Percentiles rank a stretch among this genome's conserved stretches.
Conservation (phyloP, 371 early-diverging fungal genomes). For the Rhizopus arrhizus region DNA sequence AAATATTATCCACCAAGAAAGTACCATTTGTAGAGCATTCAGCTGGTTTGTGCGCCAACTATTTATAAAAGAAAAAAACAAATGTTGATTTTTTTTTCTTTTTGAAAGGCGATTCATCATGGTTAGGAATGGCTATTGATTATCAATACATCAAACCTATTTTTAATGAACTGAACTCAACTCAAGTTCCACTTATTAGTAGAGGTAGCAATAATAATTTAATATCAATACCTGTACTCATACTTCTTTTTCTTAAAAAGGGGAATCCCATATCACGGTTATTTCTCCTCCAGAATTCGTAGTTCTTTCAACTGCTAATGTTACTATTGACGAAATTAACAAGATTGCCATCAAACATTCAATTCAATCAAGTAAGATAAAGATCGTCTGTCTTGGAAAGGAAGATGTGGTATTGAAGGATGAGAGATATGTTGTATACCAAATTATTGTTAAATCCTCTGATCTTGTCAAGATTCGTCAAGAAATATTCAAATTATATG, state of each 20-base stretch:
- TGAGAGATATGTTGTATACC: slow-evolving; percentile 40
- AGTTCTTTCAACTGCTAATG: slow-evolving; percentile 56
- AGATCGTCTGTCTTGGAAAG: slow-evolving; percentile 68
- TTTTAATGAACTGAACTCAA: slow-evolving; percentile 56
- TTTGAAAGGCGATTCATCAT: slow-evolving; percentile 34
- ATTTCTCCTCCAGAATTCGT: slow-evolving; percentile 76
- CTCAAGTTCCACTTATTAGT: slow-evolving; percentile 44
- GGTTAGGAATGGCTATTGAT: slow-evolving; percentile 68
- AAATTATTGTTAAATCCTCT: slow-evolving; percentile 41
- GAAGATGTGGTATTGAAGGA: slow-evolving; percentile 43
- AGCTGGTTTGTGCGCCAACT: slow-evolving; percentile 1
- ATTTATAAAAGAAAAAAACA: neutral
- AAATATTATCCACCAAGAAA: slow-evolving; percentile 45
- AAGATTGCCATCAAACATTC: slow-evolving; percentile 51
- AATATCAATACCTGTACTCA: neutral
- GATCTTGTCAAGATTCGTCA: slow-evolving; percentile 52
- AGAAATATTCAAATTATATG: slow-evolving; percentile 54
- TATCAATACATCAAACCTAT: slow-evolving; percentile 59
- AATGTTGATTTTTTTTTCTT: too few relatives aligned
- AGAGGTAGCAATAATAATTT: slow-evolving; percentile 4
- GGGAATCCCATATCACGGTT: slow-evolving; percentile 80
- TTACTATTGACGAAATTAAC: slow-evolving; percentile 77
- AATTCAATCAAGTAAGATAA: slow-evolving; percentile 63
- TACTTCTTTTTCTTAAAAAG: slow-evolving; percentile 21
- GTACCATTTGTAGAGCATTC: slow-evolving; percentile 56